Base-by-base conservation (phyloP, 495 filamentous ascomycete species). In the Sabuloglossum arenarium region DNA sequence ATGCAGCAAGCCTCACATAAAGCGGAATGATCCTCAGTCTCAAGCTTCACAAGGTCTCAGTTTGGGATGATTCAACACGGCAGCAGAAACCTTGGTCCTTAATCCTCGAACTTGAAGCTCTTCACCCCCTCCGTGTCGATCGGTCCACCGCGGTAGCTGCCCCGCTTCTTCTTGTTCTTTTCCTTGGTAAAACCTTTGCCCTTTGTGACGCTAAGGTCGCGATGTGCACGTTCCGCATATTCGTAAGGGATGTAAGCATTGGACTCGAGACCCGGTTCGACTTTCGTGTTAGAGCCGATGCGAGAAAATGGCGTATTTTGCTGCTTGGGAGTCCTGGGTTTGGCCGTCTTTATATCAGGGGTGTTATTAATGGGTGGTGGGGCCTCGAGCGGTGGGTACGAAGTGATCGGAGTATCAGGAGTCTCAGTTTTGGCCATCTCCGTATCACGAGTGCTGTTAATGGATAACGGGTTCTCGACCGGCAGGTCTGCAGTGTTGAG, bases 161-260 rank as follows among this genome's bases (percentile, higher is more conserved):
- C 93, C 62, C 85, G 69, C 75, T 87, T 87, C 73, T 85, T 85
- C 75, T 97, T 99, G 68, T 99, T 96, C 81, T 99, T 99, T 72
- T 97, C 93, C 76, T 99, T 99, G 55, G 90, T 99, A 71, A 99
- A 99, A 14, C 86, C 86, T 72, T 94, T 97, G 56, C 93, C 93
- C 65, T 82, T 87, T 27, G 90, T 96, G 25, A 94, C 78, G 29
- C 82, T 85, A 52, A 99, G 69, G 66, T 96, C 90, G 57, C 84
- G 75, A 61, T 84, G 85, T 32, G 93, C 93, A 54, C 79, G 79
- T 54, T 90, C 80, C 6, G 89, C 88, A 65, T 96, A 99, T 37
- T 86, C 86, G 61, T 94, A 86, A 4, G 79, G 69, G 31, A 84
- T 73, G 65, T 89, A 96, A 4, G 75, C 75, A 69, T 91, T 96